These are phyloP conservation scores for Viridothelium virens DNA, from an alignment of 495 filamentous ascomycete species.

Conservation along the genomic window DNA sequence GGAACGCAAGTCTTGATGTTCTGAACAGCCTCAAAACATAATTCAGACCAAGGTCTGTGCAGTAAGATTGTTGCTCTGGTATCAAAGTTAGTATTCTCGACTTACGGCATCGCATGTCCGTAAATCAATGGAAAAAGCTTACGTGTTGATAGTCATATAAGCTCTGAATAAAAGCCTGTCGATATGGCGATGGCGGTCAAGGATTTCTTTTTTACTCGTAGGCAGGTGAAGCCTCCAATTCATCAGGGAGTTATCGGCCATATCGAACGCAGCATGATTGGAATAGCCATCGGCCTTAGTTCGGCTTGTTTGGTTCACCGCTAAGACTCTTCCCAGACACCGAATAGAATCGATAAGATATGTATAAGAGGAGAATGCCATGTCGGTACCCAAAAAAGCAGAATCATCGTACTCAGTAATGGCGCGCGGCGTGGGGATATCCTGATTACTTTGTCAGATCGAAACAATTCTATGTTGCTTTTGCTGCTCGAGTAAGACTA, in stretches of 20 bases:
- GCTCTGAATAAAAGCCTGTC: constrained; percentile 93
- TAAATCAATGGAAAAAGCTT: constrained; percentile 6
- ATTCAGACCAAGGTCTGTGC: constrained; percentile 55
- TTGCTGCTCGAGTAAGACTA: constrained; percentile 19
- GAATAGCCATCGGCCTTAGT: constrained; percentile 1
- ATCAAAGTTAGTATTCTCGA: constrained; percentile 25
- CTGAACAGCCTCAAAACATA: constrained; percentile 29
- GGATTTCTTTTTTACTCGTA: constrained; percentile 60
- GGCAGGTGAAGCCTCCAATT: constrained; percentile 82
- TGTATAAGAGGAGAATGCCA: constrained; percentile 68
- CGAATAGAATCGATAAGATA: constrained; percentile 57
- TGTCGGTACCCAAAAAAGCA: constrained; percentile 52
- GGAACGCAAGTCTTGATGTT: constrained; percentile 28
- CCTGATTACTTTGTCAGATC: constrained; percentile 33
- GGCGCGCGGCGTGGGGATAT: constrained; percentile 53
- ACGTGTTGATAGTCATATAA: constrained; percentile 68
- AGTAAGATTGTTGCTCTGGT: constrained; percentile 57
- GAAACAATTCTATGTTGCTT: constrained; percentile 6
- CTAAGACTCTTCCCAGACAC: constrained; percentile 68
- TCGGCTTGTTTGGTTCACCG: constrained; percentile 30
- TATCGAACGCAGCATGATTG: constrained; percentile 38
- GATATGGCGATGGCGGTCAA: constrained; percentile 58
- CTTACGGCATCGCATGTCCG: no score
- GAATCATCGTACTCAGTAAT: constrained; percentile 66
- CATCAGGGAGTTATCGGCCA: constrained; percentile 61